These are phyloP conservation scores for Helianthus tuberosus DNA, from an alignment of 129 eudicot genomes.

Conservation along the genomic window DNA sequence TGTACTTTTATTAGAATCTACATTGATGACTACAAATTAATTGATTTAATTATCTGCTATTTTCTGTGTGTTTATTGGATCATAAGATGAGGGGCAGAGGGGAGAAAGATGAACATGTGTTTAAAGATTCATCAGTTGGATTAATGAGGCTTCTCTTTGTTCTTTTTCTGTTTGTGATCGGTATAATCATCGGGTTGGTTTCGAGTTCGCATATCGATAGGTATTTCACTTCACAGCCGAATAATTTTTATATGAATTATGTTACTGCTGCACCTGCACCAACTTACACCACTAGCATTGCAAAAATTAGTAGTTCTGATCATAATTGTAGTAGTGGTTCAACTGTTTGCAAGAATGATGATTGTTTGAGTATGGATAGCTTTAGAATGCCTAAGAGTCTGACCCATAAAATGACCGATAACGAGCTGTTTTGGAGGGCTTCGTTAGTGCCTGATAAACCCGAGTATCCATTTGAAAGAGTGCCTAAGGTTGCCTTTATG, in stretches of 20 bases:
- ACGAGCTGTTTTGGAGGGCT: constrained; percentile 93
- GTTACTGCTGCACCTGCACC: constrained; percentile 40
- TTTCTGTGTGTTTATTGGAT: constrained; percentile 17
- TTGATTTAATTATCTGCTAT: neutral
- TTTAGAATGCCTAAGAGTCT: constrained; percentile 56
- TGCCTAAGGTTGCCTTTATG: constrained; percentile 94
- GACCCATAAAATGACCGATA: constrained; percentile 63
- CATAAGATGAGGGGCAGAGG: constrained; percentile 53
- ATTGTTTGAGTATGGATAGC: constrained; percentile 57
- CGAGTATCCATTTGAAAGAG: constrained; percentile 70
- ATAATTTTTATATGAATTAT: constrained; percentile 39
- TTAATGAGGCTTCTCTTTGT: constrained; percentile 45
- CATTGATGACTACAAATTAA: constrained; percentile 12
- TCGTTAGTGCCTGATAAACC: constrained; percentile 74
- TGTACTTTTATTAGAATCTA: neutral
- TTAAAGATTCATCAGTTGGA: constrained; percentile 61
- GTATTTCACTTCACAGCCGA: constrained; percentile 49
- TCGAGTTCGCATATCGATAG: constrained; percentile 75
- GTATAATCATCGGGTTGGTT: constrained; percentile 65
- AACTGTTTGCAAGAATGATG: constrained; percentile 40
- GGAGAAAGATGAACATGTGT: constrained; percentile 59
- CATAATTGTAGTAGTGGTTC: constrained; percentile 26
- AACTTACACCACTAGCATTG: constrained; percentile 9
- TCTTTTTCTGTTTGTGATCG: constrained; percentile 66
- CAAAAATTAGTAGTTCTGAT: constrained; percentile 15